These are phyloP conservation scores for Xanthoconium stramineum DNA, from an alignment of 768 basidiomycete genomes.

Conservation along the genomic window DNA sequence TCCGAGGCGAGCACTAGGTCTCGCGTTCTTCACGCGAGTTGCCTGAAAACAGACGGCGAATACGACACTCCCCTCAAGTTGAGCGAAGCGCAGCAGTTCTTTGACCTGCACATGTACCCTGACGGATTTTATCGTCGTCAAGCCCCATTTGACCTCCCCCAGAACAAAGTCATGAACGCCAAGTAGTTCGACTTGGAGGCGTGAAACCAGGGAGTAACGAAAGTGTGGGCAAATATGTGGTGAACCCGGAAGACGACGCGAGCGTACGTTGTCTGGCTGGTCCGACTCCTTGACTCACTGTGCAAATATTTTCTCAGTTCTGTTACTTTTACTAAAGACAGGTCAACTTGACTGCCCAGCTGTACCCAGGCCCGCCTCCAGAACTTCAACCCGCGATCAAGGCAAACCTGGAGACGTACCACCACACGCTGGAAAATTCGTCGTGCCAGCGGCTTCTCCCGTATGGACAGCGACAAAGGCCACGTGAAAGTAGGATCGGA, in stretches of 20 bases:
- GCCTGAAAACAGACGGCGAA: no score
- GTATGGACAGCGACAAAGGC: no score
- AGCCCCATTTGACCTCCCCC: slow-evolving; percentile 2
- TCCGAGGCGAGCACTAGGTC: no score
- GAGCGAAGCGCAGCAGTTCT: slow-evolving; percentile 16
- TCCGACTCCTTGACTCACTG: background rate
- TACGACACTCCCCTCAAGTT: slow-evolving; percentile 10
- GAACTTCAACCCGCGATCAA: no score
- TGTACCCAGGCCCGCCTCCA: no score
- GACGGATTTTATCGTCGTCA: slow-evolving; percentile 17
- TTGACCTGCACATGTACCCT: slow-evolving; percentile 11
- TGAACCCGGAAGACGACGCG: slow-evolving; percentile 3
- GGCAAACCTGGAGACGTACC: no score
- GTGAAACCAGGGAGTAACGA: slow-evolving; percentile 16
- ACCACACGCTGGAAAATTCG: no score
- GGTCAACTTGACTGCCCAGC: slow-evolving; percentile 10
- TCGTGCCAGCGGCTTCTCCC: no score
- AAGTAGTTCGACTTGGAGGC: background rate
- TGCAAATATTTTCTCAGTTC: slow-evolving; percentile 8
- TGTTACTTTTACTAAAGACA: slow-evolving; percentile 17
- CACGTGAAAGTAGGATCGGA: no score
- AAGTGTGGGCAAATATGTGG: slow-evolving; percentile 12
- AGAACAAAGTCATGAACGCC: background rate
- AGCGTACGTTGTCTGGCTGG: slow-evolving; percentile 8
- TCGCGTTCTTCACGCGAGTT: no score